phyloP scores from a whole-genome alignment of 1,284 basidiomycete genomes.

The Trichosporon faecale region DNA sequence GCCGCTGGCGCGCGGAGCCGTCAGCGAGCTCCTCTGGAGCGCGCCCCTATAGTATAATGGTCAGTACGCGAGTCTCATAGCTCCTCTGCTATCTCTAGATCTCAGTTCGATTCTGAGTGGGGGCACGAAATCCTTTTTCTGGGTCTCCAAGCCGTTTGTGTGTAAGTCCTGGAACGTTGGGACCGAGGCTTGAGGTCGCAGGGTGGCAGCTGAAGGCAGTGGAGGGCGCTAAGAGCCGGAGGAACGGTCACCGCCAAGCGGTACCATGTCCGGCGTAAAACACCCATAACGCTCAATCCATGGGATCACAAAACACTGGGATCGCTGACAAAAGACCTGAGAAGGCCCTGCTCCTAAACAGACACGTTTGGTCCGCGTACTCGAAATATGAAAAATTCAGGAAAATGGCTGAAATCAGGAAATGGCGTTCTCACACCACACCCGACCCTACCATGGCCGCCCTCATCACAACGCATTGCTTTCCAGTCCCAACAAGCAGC shows the following conservation, averaged over 20 bases:
- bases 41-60: conserved; percentile 3
- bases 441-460: neutral
- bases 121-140: conserved; percentile 4
- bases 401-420: neutral
- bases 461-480: too few species aligned
- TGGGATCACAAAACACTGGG: too few species aligned
- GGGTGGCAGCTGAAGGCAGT: too few species aligned
- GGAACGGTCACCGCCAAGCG: too few species aligned
- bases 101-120: conserved; percentile 5
- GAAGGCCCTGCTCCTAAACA: too few species aligned
- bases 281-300: too few species aligned
- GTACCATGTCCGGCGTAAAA: too few species aligned
- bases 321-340: too few species aligned
- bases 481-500: neutral
- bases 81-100: neutral
- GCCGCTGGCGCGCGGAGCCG: neutral
- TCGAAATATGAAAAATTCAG: neutral
- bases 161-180: neutral
- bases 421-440: neutral
- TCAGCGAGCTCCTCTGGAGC: neutral
- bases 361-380: too few species aligned
- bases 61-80: conserved; percentile 3
- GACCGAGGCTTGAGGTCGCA: too few species aligned
- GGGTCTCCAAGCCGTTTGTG: neutral
- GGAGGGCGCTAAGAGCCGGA: too few species aligned